phyloP scores from a whole-genome alignment of 2,329 filamentous ascomycete species.

The Xylaria sp. region DNA sequence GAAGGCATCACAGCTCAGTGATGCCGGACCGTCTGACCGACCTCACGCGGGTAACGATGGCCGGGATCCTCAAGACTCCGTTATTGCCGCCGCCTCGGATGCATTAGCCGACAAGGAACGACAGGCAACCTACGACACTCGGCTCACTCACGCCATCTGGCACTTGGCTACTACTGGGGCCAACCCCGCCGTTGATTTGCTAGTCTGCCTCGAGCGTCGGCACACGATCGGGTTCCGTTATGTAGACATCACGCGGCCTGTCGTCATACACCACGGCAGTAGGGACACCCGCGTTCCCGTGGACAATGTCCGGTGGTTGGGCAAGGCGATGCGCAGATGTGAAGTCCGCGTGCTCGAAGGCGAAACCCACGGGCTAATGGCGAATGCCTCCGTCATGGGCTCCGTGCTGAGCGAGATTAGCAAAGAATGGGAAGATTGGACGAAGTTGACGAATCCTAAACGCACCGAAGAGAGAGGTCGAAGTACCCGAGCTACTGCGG shows the following conservation, averaged over 20 bases:
- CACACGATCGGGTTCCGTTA: slow-evolving; percentile 96
- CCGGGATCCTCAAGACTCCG: slow-evolving; percentile 44
- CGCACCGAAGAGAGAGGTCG: slow-evolving; percentile 47
- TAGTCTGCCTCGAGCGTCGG: slow-evolving; percentile 90
- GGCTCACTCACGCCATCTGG: slow-evolving; percentile 94
- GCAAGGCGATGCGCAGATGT: slow-evolving; percentile 91
- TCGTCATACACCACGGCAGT: slow-evolving; percentile 94
- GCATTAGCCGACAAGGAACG: slow-evolving; percentile 76
- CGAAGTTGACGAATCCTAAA: slow-evolving; percentile 64
- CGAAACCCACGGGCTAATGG: slow-evolving; percentile 96
- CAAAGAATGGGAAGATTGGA: slow-evolving; percentile 93
- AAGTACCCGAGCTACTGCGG: slow-evolving; percentile 38
- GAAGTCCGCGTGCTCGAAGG: slow-evolving; percentile 91
- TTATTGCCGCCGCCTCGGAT: slow-evolving; percentile 66
- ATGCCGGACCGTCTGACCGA: slow-evolving; percentile 63
- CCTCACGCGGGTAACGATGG: slow-evolving; percentile 42
- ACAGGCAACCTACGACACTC: slow-evolving; percentile 80
- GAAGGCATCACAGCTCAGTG: slow-evolving; percentile 51
- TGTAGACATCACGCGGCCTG: slow-evolving; percentile 90
- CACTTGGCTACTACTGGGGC: slow-evolving; percentile 88
- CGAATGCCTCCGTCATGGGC: slow-evolving; percentile 91
- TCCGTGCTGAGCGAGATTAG: slow-evolving; percentile 94
- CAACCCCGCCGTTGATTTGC: slow-evolving; percentile 91
- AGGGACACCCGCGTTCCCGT: slow-evolving; percentile 92
- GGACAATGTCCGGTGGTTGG: slow-evolving; percentile 94